Conservation (phyloP, 371 early-diverging fungal species). For the Actinomucor elegans region DNA sequence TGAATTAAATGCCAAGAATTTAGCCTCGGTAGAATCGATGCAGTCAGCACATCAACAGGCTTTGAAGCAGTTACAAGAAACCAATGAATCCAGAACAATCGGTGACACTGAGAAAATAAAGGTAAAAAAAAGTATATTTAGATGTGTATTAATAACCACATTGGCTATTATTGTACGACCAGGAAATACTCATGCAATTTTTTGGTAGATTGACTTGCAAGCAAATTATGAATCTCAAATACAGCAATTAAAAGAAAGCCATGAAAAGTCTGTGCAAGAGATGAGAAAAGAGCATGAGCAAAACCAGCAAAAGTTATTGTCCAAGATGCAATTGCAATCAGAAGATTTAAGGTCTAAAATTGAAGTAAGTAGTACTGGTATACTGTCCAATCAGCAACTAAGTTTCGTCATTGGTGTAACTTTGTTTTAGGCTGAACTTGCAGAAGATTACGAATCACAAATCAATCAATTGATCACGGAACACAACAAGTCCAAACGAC, state of each 20-base stretch:
- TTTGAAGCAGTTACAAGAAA: conserved; percentile 11
- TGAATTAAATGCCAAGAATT: conserved; percentile 23
- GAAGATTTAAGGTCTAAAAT: conserved; percentile 19
- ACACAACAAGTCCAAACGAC: conserved; percentile 13
- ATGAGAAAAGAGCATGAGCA: conserved; percentile 16
- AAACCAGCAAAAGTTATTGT: neutral
- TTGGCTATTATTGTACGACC: neutral
- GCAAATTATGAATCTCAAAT: conserved; percentile 10
- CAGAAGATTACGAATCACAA: conserved; percentile 21
- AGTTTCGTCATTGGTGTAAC: conserved; percentile 2
- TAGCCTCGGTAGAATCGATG: conserved; percentile 27
- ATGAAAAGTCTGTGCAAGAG: conserved; percentile 5
- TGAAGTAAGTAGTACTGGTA: conserved; percentile 21
- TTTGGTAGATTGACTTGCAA: conserved; percentile 18
- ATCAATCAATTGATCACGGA: conserved; percentile 15
- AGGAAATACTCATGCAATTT: neutral
- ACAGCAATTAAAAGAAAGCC: conserved; percentile 14
- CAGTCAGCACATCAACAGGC: conserved; percentile 25
- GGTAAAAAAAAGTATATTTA: conserved; percentile 9
- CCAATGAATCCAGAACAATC: conserved; percentile 13
- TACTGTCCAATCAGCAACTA: no score
- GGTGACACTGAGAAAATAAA: conserved; percentile 21
- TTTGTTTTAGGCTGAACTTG: conserved; percentile 16
- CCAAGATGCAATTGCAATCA: conserved; percentile 10
- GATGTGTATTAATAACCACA: neutral